Evolutionary conservation across 306 rosid genomes (phyloP).

Genomic region (Luffa acutangula): DNA sequence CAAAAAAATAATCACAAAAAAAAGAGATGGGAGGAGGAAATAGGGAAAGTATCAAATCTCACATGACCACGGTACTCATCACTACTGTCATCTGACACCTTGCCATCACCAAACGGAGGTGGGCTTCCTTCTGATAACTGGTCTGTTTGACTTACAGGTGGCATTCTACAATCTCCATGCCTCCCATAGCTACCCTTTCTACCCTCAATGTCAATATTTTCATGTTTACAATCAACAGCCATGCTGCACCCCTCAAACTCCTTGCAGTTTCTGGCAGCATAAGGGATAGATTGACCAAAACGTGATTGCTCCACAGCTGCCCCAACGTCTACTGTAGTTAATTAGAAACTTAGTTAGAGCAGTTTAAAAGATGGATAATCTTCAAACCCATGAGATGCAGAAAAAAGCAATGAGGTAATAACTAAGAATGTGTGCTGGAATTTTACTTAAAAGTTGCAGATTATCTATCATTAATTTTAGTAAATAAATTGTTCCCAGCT

Average conservation of each 20-base stretch:
- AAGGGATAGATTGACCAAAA: constrained; percentile 8
- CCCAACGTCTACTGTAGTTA: background rate
- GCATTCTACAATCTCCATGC: background rate
- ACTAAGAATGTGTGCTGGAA: background rate
- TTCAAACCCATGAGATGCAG: background rate
- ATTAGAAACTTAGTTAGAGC: background rate
- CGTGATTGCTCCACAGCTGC: background rate
- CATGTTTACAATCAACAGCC: constrained; percentile 15
- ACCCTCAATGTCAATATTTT: constrained; percentile 13
- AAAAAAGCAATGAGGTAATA: background rate
- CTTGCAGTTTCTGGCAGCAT: constrained; percentile 20
- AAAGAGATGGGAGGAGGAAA: background rate
- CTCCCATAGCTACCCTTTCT: background rate
- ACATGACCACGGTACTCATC: constrained; percentile 40
- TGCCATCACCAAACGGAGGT: constrained; percentile 53
- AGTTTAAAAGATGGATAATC: background rate
- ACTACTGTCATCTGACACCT: constrained; percentile 59
- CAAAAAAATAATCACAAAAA: background rate
- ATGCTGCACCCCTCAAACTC: constrained; percentile 11
- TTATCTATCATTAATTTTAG: background rate
- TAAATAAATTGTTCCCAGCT: background rate
- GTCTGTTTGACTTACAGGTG: constrained; percentile 21
- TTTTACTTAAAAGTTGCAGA: background rate
- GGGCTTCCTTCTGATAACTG: constrained; percentile 49
- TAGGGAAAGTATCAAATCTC: constrained; percentile 7